Evolutionary conservation across 345 rosid genomes (phyloP).

Genomic region (Durio zibethinus): DNA sequence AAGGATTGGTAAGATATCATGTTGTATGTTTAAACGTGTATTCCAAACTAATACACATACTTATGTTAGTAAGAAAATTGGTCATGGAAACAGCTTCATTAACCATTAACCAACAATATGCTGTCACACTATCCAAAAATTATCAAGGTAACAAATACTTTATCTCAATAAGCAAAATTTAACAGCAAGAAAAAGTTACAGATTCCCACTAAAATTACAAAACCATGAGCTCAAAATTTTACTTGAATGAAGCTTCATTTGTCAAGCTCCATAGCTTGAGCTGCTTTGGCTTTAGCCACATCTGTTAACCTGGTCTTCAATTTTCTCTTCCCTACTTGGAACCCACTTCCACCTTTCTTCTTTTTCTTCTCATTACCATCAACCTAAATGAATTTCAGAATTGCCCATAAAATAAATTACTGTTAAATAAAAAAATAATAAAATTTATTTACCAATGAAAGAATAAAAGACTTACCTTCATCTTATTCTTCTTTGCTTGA

Average conservation of each 20-base stretch:
- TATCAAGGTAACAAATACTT: not conserved
- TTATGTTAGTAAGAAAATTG: not conserved
- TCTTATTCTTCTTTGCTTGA: slow-evolving; percentile 79
- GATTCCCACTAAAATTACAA: not conserved
- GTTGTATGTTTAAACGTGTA: not conserved
- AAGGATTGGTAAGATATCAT: not conserved
- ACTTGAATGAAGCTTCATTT: slow-evolving; percentile 36
- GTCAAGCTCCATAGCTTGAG: slow-evolving; percentile 95
- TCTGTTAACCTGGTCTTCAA: slow-evolving; percentile 79
- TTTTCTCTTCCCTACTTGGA: slow-evolving; percentile 83
- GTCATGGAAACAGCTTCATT: too few species aligned
- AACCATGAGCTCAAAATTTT: not conserved
- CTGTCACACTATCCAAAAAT: not conserved
- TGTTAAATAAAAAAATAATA: not conserved
- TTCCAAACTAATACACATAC: not conserved
- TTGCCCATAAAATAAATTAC: not conserved
- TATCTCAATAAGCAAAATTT: not conserved
- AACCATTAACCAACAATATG: not conserved
- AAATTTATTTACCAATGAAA: not conserved
- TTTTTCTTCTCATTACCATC: slow-evolving; percentile 67
- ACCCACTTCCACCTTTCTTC: slow-evolving; percentile 61
- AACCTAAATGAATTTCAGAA: slow-evolving; percentile 41
- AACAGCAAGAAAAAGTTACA: not conserved
- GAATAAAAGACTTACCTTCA: slow-evolving; percentile 59
- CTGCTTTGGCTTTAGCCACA: slow-evolving; percentile 76